Evolutionary conservation across 1,284 basidiomycete species (phyloP).

Genomic region (Ustilago esculenta): DNA sequence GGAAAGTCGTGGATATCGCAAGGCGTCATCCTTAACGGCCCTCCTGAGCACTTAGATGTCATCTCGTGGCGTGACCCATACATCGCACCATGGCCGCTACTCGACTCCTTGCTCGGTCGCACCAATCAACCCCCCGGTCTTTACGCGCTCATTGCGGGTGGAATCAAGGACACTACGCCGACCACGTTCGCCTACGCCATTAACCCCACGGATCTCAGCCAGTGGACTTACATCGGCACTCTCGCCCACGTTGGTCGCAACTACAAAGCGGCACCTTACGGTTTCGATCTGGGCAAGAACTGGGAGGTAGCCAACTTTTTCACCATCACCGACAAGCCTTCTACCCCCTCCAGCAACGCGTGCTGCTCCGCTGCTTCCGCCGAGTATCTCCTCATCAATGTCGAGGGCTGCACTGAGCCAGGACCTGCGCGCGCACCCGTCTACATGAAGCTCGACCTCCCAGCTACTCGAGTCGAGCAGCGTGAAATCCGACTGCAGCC

Average conservation of each 20-base stretch:
- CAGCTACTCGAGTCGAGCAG: not conserved
- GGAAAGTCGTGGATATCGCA: conserved; percentile 44
- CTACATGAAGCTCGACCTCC: conserved; percentile 21
- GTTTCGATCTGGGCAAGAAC: conserved; percentile 52
- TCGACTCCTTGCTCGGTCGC: conserved; percentile 39
- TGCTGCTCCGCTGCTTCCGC: not conserved
- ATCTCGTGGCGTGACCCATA: conserved; percentile 58
- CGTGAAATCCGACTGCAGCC: conserved; percentile 30
- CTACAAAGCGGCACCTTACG: conserved; percentile 27
- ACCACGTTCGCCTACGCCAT: conserved; percentile 52
- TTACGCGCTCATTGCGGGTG: conserved; percentile 52
- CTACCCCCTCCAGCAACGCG: too few relatives aligned
- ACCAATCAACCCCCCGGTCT: conserved; percentile 10
- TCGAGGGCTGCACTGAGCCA: conserved; percentile 39
- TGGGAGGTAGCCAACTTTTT: conserved; percentile 59
- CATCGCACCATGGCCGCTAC: conserved; percentile 44
- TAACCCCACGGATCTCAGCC: conserved; percentile 31
- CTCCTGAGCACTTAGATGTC: conserved; percentile 43
- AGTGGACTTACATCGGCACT: conserved; percentile 45
- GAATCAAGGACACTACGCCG: conserved; percentile 41
- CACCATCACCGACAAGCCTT: conserved; percentile 8
- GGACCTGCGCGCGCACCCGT: conserved; percentile 41
- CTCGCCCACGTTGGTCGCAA: conserved; percentile 45
- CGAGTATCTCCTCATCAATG: conserved; percentile 50
- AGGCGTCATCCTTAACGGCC: conserved; percentile 34